These are phyloP conservation scores for Cytospora paraplurivora DNA, from an alignment of 2,329 filamentous ascomycete genomes.

Conservation along the genomic window DNA sequence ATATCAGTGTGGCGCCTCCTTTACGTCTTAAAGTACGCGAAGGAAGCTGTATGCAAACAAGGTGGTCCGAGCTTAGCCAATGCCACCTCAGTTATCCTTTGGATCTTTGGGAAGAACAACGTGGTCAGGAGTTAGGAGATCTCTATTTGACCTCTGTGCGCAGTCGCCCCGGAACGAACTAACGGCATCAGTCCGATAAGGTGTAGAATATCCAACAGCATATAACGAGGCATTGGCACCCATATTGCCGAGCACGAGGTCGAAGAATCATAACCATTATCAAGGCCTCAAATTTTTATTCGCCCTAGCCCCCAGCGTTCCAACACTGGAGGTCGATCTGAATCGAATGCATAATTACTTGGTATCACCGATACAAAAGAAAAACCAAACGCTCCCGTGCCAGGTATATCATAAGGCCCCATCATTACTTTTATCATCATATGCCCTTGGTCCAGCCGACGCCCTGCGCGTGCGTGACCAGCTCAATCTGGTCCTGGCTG, in stretches of 20 bases:
- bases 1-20: neutral
- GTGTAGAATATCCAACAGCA: neutral
- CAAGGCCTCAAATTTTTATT: neutral
- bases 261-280: neutral
- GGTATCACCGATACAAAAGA: neutral
- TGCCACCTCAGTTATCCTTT: too few relatives aligned
- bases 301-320: neutral
- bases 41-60: neutral
- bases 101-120: too few relatives aligned
- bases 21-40: neutral
- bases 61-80: neutral
- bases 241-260: neutral
- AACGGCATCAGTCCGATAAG: neutral
- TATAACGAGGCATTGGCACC: neutral
- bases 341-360: neutral
- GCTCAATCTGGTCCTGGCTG: conserved; percentile 22
- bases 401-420: conserved; percentile 1
- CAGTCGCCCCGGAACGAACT: too few relatives aligned
- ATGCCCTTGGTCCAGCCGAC: conserved; percentile 5
- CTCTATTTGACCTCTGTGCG: neutral
- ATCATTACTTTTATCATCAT: neutral
- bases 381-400: neutral
- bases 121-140: too few relatives aligned
- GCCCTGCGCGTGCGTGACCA: conserved; percentile 17
- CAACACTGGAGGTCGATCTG: neutral